These are phyloP conservation scores for Cornus suecica DNA, from an alignment of 148 eudicot species.

Conservation along the genomic window DNA sequence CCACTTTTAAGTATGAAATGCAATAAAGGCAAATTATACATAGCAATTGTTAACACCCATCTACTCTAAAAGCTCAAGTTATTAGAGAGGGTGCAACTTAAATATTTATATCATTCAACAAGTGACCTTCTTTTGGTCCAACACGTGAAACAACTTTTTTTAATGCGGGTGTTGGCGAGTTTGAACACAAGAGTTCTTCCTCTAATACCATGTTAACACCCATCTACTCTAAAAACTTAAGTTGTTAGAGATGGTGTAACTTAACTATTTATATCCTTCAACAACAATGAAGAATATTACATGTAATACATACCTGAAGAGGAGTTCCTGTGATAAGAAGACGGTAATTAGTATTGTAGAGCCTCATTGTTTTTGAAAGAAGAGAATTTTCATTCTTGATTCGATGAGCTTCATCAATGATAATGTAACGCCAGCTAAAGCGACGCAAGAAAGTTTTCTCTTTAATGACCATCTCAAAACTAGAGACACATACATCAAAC, in stretches of 20 bases:
- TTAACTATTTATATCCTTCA: too few species aligned
- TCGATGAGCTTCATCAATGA: conserved; percentile 98
- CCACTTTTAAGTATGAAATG: background rate
- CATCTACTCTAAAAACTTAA: too few species aligned
- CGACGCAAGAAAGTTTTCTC: conserved; percentile 81
- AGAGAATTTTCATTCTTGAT: conserved; percentile 98
- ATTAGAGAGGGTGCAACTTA: too few species aligned
- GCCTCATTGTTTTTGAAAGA: conserved; percentile 96
- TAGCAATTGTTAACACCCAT: too few species aligned
- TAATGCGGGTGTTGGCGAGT: too few species aligned
- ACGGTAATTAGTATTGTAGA: conserved; percentile 86
- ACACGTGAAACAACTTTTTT: too few species aligned
- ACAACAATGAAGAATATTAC: background rate
- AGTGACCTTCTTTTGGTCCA: too few species aligned
- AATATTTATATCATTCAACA: too few species aligned
- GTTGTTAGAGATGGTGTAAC: too few species aligned
- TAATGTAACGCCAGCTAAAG: conserved; percentile 96
- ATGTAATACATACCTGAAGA: conserved; percentile 62
- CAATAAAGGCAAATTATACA: background rate
- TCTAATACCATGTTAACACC: too few species aligned
- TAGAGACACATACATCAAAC: conserved; percentile 97
- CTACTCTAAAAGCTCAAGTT: too few species aligned
- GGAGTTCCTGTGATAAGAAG: conserved; percentile 98
- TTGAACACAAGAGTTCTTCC: too few species aligned
- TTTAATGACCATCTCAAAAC: conserved; percentile 98